These are phyloP conservation scores for Fusarium udum DNA, from an alignment of 2,329 filamentous ascomycete genomes.

Conservation along the genomic window DNA sequence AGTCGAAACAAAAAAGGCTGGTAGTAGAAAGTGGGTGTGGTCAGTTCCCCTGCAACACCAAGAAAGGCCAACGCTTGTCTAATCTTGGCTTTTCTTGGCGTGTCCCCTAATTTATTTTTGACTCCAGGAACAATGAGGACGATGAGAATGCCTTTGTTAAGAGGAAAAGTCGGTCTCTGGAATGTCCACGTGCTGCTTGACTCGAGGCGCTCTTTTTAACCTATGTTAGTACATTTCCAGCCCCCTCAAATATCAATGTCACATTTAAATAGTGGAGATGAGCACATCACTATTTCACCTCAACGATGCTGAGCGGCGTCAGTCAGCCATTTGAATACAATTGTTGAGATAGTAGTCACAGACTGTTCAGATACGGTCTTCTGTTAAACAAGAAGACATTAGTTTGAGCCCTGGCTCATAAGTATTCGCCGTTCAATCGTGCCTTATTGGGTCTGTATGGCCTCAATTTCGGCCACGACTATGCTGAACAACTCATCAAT, in stretches of 20 bases:
- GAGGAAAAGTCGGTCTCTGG: slow-evolving; percentile 8
- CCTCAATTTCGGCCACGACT: background rate
- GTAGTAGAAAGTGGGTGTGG: background rate
- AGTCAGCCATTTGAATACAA: background rate
- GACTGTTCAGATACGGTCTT: background rate
- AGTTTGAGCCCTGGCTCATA: too few species aligned
- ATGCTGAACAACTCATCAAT: background rate
- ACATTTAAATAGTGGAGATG: background rate
- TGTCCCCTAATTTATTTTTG: slow-evolving; percentile 7
- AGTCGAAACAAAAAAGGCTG: slow-evolving; percentile 15
- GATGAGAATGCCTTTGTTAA: slow-evolving; percentile 10
- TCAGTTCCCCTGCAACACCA: slow-evolving; percentile 5
- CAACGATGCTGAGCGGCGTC: background rate
- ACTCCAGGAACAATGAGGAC: background rate
- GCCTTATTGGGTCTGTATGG: background rate
- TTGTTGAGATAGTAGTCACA: background rate
- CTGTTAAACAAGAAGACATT: background rate
- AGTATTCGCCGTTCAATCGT: background rate
- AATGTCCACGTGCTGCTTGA: slow-evolving; percentile 20
- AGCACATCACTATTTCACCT: background rate
- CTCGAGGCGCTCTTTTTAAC: background rate
- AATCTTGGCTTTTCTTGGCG: slow-evolving; percentile 37
- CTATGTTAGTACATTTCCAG: background rate
- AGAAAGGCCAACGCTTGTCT: slow-evolving; percentile 25
- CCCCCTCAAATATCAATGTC: background rate